Evolutionary conservation across 2,329 filamentous ascomycete species (phyloP).

Genomic region (Neonectria punicea): DNA sequence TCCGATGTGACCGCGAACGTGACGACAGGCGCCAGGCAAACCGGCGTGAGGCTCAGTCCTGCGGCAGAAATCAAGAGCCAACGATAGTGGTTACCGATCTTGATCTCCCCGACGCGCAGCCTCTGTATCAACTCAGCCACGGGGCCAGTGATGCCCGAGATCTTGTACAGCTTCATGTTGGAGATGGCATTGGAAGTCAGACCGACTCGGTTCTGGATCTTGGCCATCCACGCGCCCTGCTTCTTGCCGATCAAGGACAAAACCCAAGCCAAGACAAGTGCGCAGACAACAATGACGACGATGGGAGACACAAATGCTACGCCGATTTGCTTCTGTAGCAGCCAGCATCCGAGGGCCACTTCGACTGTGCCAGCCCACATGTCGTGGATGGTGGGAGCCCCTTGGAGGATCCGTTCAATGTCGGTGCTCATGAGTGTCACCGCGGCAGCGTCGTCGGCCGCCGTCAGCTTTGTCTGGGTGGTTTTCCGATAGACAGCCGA

Average conservation of each 20-base stretch:
- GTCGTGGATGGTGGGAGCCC: conserved; percentile 51
- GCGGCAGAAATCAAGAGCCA: conserved; percentile 37
- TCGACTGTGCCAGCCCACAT: conserved; percentile 55
- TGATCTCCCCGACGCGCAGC: conserved; percentile 45
- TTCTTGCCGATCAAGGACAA: conserved; percentile 29
- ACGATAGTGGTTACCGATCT: conserved; percentile 42
- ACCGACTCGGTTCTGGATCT: conserved; percentile 49
- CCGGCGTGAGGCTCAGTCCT: conserved; percentile 47
- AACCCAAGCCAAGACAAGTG: conserved; percentile 28
- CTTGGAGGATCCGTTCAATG: conserved; percentile 53
- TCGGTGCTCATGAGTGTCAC: conserved; percentile 62
- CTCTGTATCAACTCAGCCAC: conserved; percentile 45
- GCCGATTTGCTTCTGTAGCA: conserved; percentile 59
- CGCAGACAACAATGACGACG: conserved; percentile 50
- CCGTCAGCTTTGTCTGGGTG: conserved; percentile 44
- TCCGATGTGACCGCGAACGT: conserved; percentile 46
- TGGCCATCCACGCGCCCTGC: conserved; percentile 51
- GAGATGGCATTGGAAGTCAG: conserved; percentile 46
- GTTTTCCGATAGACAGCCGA: conserved; percentile 50
- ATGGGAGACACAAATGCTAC: conserved; percentile 59
- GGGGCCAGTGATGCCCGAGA: conserved; percentile 43
- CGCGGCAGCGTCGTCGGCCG: conserved; percentile 52
- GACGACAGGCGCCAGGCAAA: conserved; percentile 48
- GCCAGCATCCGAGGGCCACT: conserved; percentile 56
- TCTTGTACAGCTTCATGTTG: conserved; percentile 48